Evolutionary conservation across 148 eudicot species (phyloP).

Genomic region (Polygonum maritimum): DNA sequence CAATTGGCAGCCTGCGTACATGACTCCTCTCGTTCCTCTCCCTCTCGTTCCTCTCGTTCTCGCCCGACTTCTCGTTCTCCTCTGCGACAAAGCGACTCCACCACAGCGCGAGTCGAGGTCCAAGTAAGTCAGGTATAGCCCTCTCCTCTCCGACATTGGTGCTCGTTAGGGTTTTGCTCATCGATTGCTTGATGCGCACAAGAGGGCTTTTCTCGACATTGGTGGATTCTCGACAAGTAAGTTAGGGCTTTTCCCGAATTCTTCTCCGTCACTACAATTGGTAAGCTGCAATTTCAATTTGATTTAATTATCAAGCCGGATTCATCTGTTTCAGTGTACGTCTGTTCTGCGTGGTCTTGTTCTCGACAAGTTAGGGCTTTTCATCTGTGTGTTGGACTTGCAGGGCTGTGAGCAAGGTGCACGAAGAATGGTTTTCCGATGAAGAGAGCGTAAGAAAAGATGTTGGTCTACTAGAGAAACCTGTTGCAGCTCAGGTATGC

Average conservation of each 20-base stretch:
- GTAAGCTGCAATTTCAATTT: conserved; percentile 16
- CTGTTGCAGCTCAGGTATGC: conserved; percentile 34
- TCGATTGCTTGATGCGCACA: too few relatives aligned
- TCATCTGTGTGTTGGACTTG: not conserved
- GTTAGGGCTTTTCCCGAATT: conserved; percentile 21
- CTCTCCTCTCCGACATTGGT: too few relatives aligned
- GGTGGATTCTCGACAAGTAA: too few relatives aligned
- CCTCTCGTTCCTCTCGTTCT: too few relatives aligned
- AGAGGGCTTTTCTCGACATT: too few relatives aligned
- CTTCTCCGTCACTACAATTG: conserved; percentile 61
- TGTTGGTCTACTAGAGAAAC: conserved; percentile 39
- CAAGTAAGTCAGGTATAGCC: too few relatives aligned
- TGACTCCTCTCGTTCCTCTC: too few relatives aligned
- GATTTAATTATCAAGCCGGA: not conserved
- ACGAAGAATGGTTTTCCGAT: conserved; percentile 68
- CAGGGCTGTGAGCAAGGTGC: conserved; percentile 50
- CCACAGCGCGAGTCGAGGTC: too few relatives aligned
- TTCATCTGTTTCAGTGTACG: not conserved
- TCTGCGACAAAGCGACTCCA: too few relatives aligned
- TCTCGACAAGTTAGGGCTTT: not conserved
- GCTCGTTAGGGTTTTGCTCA: too few relatives aligned
- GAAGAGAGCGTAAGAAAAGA: conserved; percentile 49
- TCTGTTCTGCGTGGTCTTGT: not conserved
- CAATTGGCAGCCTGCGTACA: too few relatives aligned
- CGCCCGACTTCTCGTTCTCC: too few relatives aligned